These are phyloP conservation scores for Rhizophagus prolifer DNA, from an alignment of 192 early-diverging fungal genomes.

Conservation along the genomic window DNA sequence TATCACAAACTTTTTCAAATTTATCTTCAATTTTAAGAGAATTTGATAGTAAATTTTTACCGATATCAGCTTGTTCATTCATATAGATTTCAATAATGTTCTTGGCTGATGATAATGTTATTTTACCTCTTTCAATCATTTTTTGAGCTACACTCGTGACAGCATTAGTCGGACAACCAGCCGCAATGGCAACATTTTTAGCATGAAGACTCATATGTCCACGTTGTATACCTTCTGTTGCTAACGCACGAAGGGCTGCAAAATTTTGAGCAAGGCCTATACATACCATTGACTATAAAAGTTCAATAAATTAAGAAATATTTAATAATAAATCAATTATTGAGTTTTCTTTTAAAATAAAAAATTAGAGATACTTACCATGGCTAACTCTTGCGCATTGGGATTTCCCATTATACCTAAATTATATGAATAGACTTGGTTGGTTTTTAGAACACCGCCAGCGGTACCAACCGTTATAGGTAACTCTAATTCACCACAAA, in stretches of 20 bases:
- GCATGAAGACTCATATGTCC: constrained; percentile 70
- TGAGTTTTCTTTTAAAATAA: neutral
- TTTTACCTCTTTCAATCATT: constrained; percentile 68
- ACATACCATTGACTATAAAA: constrained; percentile 54
- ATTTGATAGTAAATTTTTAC: too few species aligned
- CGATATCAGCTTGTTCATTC: neutral
- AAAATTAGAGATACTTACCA: constrained; percentile 35
- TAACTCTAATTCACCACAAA: constrained; percentile 67
- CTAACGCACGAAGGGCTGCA: constrained; percentile 70
- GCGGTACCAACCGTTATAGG: constrained; percentile 74
- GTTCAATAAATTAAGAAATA: neutral
- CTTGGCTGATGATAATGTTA: constrained; percentile 56
- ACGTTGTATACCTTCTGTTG: constrained; percentile 74
- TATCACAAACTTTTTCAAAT: too few species aligned
- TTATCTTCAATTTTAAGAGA: too few species aligned
- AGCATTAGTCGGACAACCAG: constrained; percentile 65
- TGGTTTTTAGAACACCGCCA: constrained; percentile 72
- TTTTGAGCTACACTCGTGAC: constrained; percentile 64
- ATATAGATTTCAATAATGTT: neutral
- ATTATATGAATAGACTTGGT: constrained; percentile 67
- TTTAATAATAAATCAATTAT: neutral
- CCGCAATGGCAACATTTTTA: constrained; percentile 64
- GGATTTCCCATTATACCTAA: constrained; percentile 66
- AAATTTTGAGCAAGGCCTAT: constrained; percentile 80
- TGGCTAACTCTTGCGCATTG: constrained; percentile 60